Evolutionary conservation across 257 asterid species (phyloP).

Genomic region (Prunella vulgaris): DNA sequence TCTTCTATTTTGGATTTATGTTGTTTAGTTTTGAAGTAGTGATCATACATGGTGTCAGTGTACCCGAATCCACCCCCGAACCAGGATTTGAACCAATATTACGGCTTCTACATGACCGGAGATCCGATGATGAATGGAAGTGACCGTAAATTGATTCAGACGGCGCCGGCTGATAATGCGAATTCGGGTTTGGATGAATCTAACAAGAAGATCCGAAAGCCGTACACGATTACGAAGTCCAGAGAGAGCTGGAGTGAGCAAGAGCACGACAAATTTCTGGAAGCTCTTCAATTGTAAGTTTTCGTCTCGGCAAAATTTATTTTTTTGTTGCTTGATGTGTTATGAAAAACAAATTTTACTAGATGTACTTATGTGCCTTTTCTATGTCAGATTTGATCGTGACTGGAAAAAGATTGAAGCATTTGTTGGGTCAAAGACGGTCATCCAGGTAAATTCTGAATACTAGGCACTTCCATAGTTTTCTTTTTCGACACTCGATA

Average conservation of each 20-base stretch:
- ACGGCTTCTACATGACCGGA: slow-evolving; percentile 28
- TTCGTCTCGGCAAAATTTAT: not conserved
- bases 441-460: slow-evolving; percentile 60
- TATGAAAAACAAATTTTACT: too few relatives aligned
- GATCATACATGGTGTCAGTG: slow-evolving; percentile 66
- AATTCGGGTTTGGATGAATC: slow-evolving; percentile 47
- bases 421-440: slow-evolving; percentile 87
- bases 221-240: slow-evolving; percentile 83
- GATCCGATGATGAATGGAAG: slow-evolving; percentile 26
- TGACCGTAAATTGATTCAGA: slow-evolving; percentile 12
- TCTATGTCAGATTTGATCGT: slow-evolving; percentile 68
- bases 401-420: slow-evolving; percentile 97
- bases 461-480: not conserved
- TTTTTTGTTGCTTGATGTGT: not conserved
- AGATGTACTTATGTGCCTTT: not conserved
- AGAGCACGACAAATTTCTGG: slow-evolving; percentile 85
- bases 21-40: slow-evolving; percentile 9
- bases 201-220: slow-evolving; percentile 75
- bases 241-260: slow-evolving; percentile 96
- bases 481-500: too few relatives aligned
- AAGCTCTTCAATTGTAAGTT: slow-evolving; percentile 46
- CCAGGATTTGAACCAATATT: slow-evolving; percentile 36
- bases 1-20: not conserved
- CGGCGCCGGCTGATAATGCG: slow-evolving; percentile 26
- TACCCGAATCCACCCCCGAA: slow-evolving; percentile 52